Base-by-base conservation (phyloP, 345 rosid species). In the Salix caprea region DNA sequence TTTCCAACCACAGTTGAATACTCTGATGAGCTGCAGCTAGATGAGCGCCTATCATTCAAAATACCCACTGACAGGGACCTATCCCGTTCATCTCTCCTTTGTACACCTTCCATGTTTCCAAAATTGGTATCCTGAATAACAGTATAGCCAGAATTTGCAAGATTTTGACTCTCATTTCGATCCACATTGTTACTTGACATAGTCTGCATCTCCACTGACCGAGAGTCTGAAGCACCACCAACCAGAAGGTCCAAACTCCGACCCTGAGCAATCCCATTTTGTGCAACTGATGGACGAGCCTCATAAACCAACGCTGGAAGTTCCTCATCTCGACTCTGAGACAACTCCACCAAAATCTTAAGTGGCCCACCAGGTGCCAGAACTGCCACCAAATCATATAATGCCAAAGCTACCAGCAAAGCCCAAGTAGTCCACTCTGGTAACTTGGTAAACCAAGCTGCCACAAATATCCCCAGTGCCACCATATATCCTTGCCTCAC, bases 361-460 rank as follows among this genome's bases (percentile, higher is more conserved):
- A 93, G 99, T 4, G 99, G 99, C 2, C 99, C 99, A 54, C 99
- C 97, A 61, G 99, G 99, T 5, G 92, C 97, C 82, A 95, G 85
- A 81, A 95, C 99, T 26, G 98, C 99, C 32, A 86, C 92, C 86
- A 95, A 74, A 83, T 95, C 99, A 83, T 95, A 95, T 44, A 91
- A 39, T 76, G 98, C 99, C 80, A 95, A 65, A n/a, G 98, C 98
- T 71, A 93, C 91, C 62, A 95, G 82, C 81, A 92, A 81, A 77
- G 76, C 82, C 99, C 99, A 95, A 0, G 99, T 95, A 79, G 98
- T 93, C 99, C 98, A 96, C 65, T 96, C 98, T 0, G 98, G 99
- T 74, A 96, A 75, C 78, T 91, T 96, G 2, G 99, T 91, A 79
- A 95, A 91, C 99, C 97, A 95, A 76, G 93, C 90, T 1, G 99